phyloP scores from a whole-genome alignment of 139 green algal species.

The Monoraphidium neglectum region DNA sequence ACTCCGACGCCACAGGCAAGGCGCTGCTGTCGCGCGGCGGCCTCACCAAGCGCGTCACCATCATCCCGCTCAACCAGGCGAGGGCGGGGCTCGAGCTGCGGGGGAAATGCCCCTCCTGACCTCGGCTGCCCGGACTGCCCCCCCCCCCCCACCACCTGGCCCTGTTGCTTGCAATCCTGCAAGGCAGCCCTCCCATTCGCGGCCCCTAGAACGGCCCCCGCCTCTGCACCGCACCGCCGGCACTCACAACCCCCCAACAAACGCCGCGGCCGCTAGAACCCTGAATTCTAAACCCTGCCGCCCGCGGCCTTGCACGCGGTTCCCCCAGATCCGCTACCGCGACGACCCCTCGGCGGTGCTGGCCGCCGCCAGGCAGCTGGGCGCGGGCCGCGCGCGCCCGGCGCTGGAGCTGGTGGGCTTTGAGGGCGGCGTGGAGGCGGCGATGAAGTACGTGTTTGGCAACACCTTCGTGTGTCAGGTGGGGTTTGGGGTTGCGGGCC shows the following conservation, averaged over 20 bases:
- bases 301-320: too few relatives aligned
- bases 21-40: constrained; percentile 83
- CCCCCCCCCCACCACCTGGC: neutral
- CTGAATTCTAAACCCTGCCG: too few relatives aligned
- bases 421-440: constrained; percentile 65
- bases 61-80: constrained; percentile 98
- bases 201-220: too few relatives aligned
- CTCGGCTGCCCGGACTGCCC: neutral
- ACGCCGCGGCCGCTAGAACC: too few relatives aligned
- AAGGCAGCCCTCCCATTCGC: too few relatives aligned
- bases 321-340: constrained; percentile 41
- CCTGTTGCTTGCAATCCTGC: neutral
- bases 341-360: constrained; percentile 23
- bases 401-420: constrained; percentile 91
- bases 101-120: too few relatives aligned
- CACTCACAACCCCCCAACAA: too few relatives aligned
- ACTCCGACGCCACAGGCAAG: constrained; percentile 84
- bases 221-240: too few relatives aligned
- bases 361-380: constrained; percentile 51
- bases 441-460: constrained; percentile 96
- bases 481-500: neutral
- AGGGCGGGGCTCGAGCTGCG: neutral
- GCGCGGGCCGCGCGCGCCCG: constrained; percentile 59
- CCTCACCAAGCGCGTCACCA: constrained; percentile 88
- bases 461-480: constrained; percentile 93